A percentile compares a stretch with the other conserved stretches of the same genome.
phyloP scores from a whole-genome alignment of 805 yeast species.

The Ogataea zsoltii region DNA sequence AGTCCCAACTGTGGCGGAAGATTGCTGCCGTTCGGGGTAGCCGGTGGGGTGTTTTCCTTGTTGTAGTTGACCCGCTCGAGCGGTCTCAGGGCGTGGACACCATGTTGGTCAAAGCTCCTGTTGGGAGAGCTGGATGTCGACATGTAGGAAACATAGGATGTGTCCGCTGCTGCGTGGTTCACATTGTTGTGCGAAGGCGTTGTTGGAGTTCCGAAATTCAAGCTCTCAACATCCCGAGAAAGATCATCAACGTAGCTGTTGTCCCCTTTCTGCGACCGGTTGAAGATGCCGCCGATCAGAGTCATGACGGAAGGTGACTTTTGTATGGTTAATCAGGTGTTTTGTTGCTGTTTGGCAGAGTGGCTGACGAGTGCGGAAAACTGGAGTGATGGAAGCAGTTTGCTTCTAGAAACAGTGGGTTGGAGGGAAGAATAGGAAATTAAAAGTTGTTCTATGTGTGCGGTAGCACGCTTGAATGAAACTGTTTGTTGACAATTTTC shows the following conservation, averaged over 20 bases:
- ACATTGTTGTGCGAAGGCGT: constrained; percentile 22
- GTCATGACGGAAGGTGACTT: constrained; percentile 21
- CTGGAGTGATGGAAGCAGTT: neutral
- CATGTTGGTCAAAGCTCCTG: constrained; percentile 28
- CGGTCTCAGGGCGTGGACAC: constrained; percentile 23
- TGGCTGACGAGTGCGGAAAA: neutral
- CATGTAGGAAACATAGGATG: constrained; percentile 28
- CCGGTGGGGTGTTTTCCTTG: constrained; percentile 42
- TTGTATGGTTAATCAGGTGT: neutral
- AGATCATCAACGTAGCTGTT: constrained; percentile 33
- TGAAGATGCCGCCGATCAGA: constrained; percentile 33
- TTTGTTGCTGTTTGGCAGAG: neutral
- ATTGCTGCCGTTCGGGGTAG: constrained; percentile 29
- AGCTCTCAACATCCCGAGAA: constrained; percentile 35
- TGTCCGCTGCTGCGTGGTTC: constrained; percentile 19
- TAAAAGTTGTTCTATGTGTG: too few species aligned
- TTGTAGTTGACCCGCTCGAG: constrained; percentile 39
- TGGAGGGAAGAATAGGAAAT: neutral
- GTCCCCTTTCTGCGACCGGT: constrained; percentile 29
- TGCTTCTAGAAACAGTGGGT: neutral
- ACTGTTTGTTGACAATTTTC: constrained; percentile 8
- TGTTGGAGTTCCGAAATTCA: constrained; percentile 32
- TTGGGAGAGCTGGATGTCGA: constrained; percentile 34
- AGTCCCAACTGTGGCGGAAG: constrained; percentile 21
- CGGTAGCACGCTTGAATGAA: constrained; percentile 3